Conservation (phyloP, 176 grass and related monocot genomes). For the Avena atlantica region DNA sequence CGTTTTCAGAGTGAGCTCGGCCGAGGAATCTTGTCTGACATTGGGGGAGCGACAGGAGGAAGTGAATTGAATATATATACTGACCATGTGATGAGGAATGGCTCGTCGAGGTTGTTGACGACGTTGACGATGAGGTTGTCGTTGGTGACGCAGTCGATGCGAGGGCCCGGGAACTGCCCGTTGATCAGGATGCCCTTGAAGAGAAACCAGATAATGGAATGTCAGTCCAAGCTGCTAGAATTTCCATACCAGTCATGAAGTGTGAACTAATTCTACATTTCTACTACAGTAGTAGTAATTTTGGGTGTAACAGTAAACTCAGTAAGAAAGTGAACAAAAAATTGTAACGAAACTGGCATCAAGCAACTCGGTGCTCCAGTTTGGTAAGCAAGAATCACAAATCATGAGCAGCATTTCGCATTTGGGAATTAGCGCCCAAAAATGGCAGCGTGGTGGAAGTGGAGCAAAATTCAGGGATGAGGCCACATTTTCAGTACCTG, state of each 20-base stretch:
- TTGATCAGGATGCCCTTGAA: conserved; percentile 88
- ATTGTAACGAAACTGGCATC: background rate
- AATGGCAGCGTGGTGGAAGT: background rate
- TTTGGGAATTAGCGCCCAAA: background rate
- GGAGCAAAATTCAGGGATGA: background rate
- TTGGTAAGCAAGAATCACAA: background rate
- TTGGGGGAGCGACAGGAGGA: background rate
- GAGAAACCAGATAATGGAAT: background rate
- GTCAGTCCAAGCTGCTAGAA: background rate
- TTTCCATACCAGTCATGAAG: background rate
- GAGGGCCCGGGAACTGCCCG: conserved; percentile 85
- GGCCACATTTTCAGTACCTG: conserved; percentile 51
- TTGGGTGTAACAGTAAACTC: background rate
- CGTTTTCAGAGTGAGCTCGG: background rate
- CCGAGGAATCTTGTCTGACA: background rate
- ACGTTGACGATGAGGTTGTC: conserved; percentile 87
- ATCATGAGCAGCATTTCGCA: conserved; percentile 1
- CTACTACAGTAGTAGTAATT: background rate
- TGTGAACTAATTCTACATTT: background rate
- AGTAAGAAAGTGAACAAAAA: background rate
- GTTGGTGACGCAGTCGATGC: conserved; percentile 86
- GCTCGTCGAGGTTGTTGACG: conserved; percentile 83
- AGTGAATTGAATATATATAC: background rate
- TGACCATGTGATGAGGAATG: conserved; percentile 89
- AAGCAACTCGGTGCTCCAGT: background rate